phyloP scores from a whole-genome alignment of 352 stramenopile genomes.

The Thalassiosira mediterranea region DNA sequence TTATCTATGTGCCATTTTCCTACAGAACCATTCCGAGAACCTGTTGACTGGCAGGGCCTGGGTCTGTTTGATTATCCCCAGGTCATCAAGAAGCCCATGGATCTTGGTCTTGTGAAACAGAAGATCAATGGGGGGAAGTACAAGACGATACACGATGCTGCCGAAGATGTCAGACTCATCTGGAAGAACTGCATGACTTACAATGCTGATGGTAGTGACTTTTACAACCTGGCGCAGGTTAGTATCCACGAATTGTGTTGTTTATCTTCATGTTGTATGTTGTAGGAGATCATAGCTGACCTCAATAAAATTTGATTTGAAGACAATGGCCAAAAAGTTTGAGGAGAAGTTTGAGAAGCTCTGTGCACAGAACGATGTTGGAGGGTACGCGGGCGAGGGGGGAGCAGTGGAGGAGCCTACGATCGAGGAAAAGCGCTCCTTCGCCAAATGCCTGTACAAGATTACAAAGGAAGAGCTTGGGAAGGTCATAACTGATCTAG shows the following conservation, averaged over 20 bases:
- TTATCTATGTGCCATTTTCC: no score
- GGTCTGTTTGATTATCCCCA: constrained; percentile 85
- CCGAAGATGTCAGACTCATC: constrained; percentile 84
- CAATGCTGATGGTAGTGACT: constrained; percentile 84
- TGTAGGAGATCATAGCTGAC: no score
- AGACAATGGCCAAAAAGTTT: constrained; percentile 83
- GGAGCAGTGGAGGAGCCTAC: constrained; percentile 19
- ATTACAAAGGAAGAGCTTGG: constrained; percentile 13
- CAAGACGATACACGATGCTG: constrained; percentile 72
- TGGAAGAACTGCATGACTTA: constrained; percentile 89
- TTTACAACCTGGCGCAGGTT: constrained; percentile 81
- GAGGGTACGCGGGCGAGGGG: constrained; percentile 19
- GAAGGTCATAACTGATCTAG: background rate
- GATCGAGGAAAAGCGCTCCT: background rate
- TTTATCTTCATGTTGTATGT: no score
- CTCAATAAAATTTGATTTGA: no score
- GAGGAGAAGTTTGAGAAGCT: constrained; percentile 84
- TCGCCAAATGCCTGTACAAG: background rate
- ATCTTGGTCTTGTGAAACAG: constrained; percentile 82
- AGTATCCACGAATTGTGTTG: no score
- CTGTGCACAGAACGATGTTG: constrained; percentile 54
- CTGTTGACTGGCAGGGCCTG: constrained; percentile 77
- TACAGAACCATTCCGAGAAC: constrained; percentile 71
- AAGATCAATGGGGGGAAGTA: constrained; percentile 81
- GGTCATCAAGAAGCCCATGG: constrained; percentile 86